Base-by-base conservation (phyloP, 257 asterid species). In the Dorcoceras hygrometricum region DNA sequence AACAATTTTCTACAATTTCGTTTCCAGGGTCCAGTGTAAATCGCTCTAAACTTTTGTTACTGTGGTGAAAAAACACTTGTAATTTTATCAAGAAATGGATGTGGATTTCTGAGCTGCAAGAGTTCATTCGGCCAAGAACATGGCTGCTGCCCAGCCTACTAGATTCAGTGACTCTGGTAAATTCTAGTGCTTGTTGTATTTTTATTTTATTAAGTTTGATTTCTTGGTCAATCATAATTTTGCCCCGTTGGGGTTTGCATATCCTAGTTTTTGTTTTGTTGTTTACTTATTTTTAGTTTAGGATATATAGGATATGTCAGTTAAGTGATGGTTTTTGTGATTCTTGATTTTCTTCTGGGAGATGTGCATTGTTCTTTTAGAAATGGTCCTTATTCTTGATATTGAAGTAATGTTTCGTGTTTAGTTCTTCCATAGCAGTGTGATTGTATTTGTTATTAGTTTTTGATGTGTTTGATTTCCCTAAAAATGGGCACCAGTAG, bases 101-200 rank as follows among this genome's bases (percentile, higher is more conserved):
- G 65, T 71, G 64, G 92, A 78, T 63, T 86, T 84, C 84, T 90
- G 95, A 96, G 87, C 86, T 74, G 78, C 87, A 48, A 82, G 96
- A 75, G 85, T 81, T 84, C 84, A 84, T 46, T 75, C 86, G 34
- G 50, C 75, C 32, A 79, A 76, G 61, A 76, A 80, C 46, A 34
- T 69, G 62, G 79, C 88, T 69, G 76, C 87, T 71, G 79, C 58
- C 23, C 87, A 82, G 80, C 70, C 82, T 73, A 71, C 84, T 57
- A 71, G 84, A 74, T 76, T 78, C 24, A 71, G 57, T 72, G 80
- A 59, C 57, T 80, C 85, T 72, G 94, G 95, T 90, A 77, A 68
- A 23, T 32, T n/a, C 1, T 31, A 31, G 36, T 29, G 29, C 32
- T 53, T 65, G 20, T 39, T 25, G 28, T 43, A 4, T 27, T 26